Base-by-base conservation (phyloP, 1,284 basidiomycete species). In the Melampsora larici-populina region DNA sequence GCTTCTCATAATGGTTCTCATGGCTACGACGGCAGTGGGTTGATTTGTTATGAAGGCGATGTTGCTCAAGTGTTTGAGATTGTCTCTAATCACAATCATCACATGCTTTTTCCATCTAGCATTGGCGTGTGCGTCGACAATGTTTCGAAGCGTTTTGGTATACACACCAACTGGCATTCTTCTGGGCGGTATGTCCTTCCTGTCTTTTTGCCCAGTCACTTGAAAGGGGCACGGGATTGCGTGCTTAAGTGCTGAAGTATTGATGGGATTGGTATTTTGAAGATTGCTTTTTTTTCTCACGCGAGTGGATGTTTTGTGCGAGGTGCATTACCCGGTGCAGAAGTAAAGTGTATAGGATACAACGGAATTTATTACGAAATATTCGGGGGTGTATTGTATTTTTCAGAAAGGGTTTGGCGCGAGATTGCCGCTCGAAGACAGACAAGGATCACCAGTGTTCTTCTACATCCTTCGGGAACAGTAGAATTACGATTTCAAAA, bases 131-230 rank as follows among this genome's bases (percentile, higher is more conserved):
- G 80, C 90, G 92, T 80, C 84, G 88, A 79, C 91, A 93, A 84
- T 92, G 89, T 85, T 94, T 94, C 84, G 93, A 95, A 84, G 91
- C 89, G 0, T 95, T 95, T 86, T 94, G 92, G 93, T 94, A 93
- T 84, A 93, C 92, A 29, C 92, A 94, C 81, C 92, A 94, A 81
- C 88, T 93, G 64, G 92, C 92, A 11, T 92, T 93, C 87, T 93
- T 94, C 87, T 93, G 93, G 86, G 91, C 93, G 90, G 87, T 94
- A 79, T 80, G 64, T 43, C 26, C 49, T n/a, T 70, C 1, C 18
- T 72, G 5, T 7, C n/a, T 72, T 58, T 26, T 29, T 58, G 48
- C 24, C 18, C 0, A 58, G 29, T 63, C 26, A 31, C 1, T 40
- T 21, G 36, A 40, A 40, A 21, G 36, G 68, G 7, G 49, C 4